Evolutionary conservation across 169 alveolate genomes (phyloP).

Genomic region (Plasmodium gonderi): DNA sequence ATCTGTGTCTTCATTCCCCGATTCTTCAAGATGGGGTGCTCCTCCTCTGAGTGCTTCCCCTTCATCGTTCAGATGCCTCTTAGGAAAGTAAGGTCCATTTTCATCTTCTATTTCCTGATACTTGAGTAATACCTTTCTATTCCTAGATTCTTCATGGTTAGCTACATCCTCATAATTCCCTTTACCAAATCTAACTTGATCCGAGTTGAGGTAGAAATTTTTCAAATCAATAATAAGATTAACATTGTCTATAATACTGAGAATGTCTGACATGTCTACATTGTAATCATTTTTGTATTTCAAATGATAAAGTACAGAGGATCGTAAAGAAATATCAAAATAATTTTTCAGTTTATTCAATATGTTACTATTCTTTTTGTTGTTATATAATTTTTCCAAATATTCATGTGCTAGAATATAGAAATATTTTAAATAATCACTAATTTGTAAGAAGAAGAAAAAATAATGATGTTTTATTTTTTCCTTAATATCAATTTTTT

Average conservation of each 20-base stretch:
- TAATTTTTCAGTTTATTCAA: slow-evolving; percentile 48
- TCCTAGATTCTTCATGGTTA: not conserved
- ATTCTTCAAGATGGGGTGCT: not conserved
- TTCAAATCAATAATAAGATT: slow-evolving; percentile 46
- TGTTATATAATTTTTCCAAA: slow-evolving; percentile 44
- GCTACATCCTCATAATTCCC: not conserved
- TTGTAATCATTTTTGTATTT: slow-evolving; percentile 55
- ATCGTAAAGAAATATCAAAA: slow-evolving; percentile 62
- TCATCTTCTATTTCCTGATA: not conserved
- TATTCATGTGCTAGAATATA: slow-evolving; percentile 61
- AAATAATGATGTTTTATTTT: slow-evolving; percentile 65
- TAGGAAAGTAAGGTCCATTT: not conserved
- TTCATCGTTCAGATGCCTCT: not conserved
- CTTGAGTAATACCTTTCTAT: not conserved
- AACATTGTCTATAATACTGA: slow-evolving; percentile 52
- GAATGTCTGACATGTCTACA: slow-evolving; percentile 43
- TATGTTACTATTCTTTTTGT: slow-evolving; percentile 29
- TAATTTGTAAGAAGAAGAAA: slow-evolving; percentile 68
- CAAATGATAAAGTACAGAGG: slow-evolving; percentile 49
- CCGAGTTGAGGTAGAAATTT: not conserved
- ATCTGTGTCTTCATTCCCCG: not conserved
- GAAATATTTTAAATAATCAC: slow-evolving; percentile 71
- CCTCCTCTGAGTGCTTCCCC: not conserved
- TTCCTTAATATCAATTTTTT: slow-evolving; percentile 66
- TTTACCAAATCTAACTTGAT: not conserved